phyloP scores from a whole-genome alignment of 257 asterid genomes.

The Nicotiana benthamiana region DNA sequence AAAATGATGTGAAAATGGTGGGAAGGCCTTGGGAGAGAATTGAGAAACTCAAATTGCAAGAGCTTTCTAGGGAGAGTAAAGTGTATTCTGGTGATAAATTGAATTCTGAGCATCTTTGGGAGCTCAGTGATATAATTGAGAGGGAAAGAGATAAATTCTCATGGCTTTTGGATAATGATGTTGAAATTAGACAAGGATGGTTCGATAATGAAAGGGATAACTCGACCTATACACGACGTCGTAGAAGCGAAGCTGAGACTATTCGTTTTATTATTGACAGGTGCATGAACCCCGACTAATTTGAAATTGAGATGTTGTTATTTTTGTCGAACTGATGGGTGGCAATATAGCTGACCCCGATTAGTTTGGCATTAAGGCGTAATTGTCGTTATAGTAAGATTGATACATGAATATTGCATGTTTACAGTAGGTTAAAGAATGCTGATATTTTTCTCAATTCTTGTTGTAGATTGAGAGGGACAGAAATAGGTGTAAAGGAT shows the following conservation, averaged over 20 bases:
- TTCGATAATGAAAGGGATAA: slow-evolving; percentile 29
- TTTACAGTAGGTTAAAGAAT: background rate
- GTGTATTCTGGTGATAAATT: slow-evolving; percentile 47
- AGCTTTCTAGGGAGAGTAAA: slow-evolving; percentile 37
- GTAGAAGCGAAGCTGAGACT: slow-evolving; percentile 49
- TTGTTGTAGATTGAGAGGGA: slow-evolving; percentile 45
- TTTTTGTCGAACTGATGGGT: background rate
- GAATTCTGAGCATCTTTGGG: slow-evolving; percentile 53
- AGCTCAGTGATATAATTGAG: slow-evolving; percentile 73
- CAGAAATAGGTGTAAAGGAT: slow-evolving; percentile 54
- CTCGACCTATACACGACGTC: slow-evolving; percentile 48
- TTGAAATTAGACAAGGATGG: slow-evolving; percentile 49
- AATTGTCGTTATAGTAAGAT: background rate
- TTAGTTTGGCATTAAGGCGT: background rate
- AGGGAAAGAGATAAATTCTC: slow-evolving; percentile 55
- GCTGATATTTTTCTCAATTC: background rate
- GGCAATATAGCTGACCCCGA: background rate
- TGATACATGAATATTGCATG: background rate
- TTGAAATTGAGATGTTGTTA: background rate
- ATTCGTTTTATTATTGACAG: slow-evolving; percentile 52
- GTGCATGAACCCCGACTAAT: slow-evolving; percentile 15
- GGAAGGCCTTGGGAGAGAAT: slow-evolving; percentile 90
- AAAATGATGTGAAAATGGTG: slow-evolving; percentile 33
- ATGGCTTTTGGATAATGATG: slow-evolving; percentile 80
- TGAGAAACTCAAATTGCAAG: slow-evolving; percentile 57